Evolutionary conservation across 768 basidiomycete genomes (phyloP).

Genomic region (Dendrothele bispora): DNA sequence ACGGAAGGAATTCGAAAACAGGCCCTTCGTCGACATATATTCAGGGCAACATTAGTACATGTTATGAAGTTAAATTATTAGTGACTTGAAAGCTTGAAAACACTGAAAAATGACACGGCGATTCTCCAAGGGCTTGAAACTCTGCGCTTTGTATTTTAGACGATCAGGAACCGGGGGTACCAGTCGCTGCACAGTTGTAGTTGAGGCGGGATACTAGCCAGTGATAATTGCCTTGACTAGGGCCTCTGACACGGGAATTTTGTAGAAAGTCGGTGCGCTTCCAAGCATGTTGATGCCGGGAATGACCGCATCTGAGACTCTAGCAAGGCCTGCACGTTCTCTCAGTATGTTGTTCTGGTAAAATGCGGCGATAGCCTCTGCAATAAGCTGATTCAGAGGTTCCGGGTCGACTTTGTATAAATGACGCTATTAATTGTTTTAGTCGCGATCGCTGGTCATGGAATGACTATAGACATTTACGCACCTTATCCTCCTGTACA

Average conservation of each 20-base stretch:
- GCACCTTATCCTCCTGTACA: neutral
- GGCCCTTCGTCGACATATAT: too few species aligned
- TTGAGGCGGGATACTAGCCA: conserved; percentile 13
- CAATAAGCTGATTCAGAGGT: conserved; percentile 12
- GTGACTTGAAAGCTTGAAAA: conserved; percentile 26
- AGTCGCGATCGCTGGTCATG: too few species aligned
- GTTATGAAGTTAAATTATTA: too few species aligned
- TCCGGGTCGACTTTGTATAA: conserved; percentile 5
- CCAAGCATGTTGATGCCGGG: conserved; percentile 21
- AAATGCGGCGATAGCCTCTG: conserved; percentile 15
- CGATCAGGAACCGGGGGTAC: conserved; percentile 10
- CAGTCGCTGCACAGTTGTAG: conserved; percentile 14
- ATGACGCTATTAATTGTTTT: neutral
- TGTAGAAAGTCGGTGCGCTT: conserved; percentile 22
- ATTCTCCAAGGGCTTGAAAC: conserved; percentile 25
- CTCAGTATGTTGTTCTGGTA: conserved; percentile 5
- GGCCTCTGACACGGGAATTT: conserved; percentile 18
- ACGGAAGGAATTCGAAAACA: too few species aligned
- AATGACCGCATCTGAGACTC: conserved; percentile 10
- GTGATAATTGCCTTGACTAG: conserved; percentile 12
- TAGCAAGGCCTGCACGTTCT: neutral
- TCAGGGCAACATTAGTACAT: too few species aligned
- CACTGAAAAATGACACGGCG: conserved; percentile 19
- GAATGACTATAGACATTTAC: neutral
- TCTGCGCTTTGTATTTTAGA: conserved; percentile 2